These are phyloP conservation scores for Eimeria tenella DNA, from an alignment of 169 alveolate species.

Conservation along the genomic window DNA sequence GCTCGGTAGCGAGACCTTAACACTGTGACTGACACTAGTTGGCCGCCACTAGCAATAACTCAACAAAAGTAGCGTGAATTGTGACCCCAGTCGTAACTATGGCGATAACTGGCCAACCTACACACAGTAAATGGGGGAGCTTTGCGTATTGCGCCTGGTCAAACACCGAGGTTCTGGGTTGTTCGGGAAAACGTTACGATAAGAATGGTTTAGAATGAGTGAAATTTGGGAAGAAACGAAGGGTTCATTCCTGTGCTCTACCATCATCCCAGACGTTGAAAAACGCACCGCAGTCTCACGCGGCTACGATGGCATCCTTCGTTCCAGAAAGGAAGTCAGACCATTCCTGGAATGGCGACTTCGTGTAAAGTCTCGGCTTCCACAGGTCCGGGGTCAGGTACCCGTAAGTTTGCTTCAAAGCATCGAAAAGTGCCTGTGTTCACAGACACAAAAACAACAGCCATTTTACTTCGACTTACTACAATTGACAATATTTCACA, in stretches of 20 bases:
- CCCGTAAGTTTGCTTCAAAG: constrained; percentile 97
- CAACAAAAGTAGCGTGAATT: too few relatives aligned
- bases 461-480: not conserved
- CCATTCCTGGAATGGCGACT: constrained; percentile 96
- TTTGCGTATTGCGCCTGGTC: too few relatives aligned
- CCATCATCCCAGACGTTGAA: not conserved
- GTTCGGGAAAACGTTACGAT: not conserved
- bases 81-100: too few relatives aligned
- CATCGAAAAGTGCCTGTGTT: constrained; percentile 96
- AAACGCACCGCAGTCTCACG: constrained; percentile 1
- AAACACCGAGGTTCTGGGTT: too few relatives aligned
- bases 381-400: constrained; percentile 99
- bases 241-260: not conserved
- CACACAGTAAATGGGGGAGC: too few relatives aligned
- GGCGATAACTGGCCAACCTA: too few relatives aligned
- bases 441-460: not conserved
- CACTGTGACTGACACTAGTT: too few relatives aligned
- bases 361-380: constrained; percentile 92
- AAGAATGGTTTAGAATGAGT: constrained; percentile 5
- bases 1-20: too few relatives aligned
- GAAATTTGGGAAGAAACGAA: constrained; percentile 2
- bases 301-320: constrained; percentile 62
- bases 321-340: constrained; percentile 92
- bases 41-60: too few relatives aligned
- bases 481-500: not conserved